Base-by-base conservation (phyloP, 345 rosid species). In the Combretum micranthum region DNA sequence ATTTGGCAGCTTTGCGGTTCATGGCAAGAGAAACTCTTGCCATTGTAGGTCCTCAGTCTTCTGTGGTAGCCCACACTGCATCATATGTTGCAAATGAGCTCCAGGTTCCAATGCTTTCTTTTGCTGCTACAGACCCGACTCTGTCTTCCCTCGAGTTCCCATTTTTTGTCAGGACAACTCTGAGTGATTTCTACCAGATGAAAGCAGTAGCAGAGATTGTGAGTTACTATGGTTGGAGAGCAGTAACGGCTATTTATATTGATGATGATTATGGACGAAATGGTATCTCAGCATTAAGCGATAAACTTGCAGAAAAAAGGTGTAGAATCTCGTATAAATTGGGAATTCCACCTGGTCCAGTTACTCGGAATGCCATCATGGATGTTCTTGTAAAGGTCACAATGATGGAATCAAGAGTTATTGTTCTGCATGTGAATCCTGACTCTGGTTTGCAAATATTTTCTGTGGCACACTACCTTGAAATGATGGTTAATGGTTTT, bases 401-500 rank as follows among this genome's bases (percentile, higher is more conserved):
- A 54, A 56, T 84, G 62, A 78, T 84, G 84, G 87, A 92, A 61
- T 80, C 98, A 13, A 80, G 98, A 42, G 72, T 92, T 62, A 61
- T 92, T 44, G 77, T 92, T 64, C 74, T 92, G 54, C 97, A 88
- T 62, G 81, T 81, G 1, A 69, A 71, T 59, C 69, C 81, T 2
- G 72, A 59, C 2, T 12, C 83, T 43, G 98, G 97, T 47, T 65
- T 84, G 12, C 23, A 56, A 42, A 26, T 92, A 52, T 84, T 92
- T 65, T 77, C 90, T 2, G 70, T 75, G 69, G 97, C 97, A 26
- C 75, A 75, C 21, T 72, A 82, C 71, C 89, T 92, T 46, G 79
- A 84, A 52, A 92, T 92, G 97, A 84, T 92, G 89, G 89, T 89
- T 13, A 86, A 81, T 65, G 98, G 97, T 3, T 92, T 80, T 32